These are phyloP conservation scores for Suhomyces vadensis DNA, from an alignment of 805 yeast species.

Conservation along the genomic window DNA sequence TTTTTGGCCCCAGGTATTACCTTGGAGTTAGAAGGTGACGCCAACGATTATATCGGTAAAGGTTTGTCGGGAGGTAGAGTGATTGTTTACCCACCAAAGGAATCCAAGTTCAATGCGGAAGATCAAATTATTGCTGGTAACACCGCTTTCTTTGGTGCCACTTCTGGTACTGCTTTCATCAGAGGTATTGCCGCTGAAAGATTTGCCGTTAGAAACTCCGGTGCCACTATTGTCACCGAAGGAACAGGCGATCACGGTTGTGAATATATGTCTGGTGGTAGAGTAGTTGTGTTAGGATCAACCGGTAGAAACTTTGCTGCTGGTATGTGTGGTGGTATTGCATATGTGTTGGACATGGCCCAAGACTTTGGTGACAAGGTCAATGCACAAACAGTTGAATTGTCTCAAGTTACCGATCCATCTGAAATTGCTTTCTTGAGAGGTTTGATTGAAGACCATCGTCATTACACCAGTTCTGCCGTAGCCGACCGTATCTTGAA, in stretches of 20 bases:
- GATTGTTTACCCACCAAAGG: conserved; percentile 87
- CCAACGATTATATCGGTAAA: conserved; percentile 97
- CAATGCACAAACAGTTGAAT: conserved; percentile 79
- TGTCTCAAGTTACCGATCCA: conserved; percentile 76
- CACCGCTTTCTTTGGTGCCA: conserved; percentile 97
- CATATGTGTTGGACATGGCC: conserved; percentile 92
- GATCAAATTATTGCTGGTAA: conserved; percentile 96
- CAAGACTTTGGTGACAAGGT: conserved; percentile 84
- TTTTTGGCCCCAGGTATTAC: conserved; percentile 96
- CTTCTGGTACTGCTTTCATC: conserved; percentile 90
- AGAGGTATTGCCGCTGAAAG: conserved; percentile 98
- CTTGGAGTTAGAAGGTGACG: conserved; percentile 93
- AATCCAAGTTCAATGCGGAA: conserved; percentile 83
- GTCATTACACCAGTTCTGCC: conserved; percentile 91
- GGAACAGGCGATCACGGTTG: conserved; percentile 99
- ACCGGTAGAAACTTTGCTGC: conserved; percentile 95
- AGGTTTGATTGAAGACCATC: conserved; percentile 91
- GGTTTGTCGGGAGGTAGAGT: conserved; percentile 95
- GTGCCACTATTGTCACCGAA: conserved; percentile 95
- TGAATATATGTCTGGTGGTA: conserved; percentile 99
- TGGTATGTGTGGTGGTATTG: conserved; percentile 99
- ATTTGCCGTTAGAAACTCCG: conserved; percentile 97
- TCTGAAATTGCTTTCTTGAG: conserved; percentile 91
- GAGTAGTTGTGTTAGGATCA: conserved; percentile 88
- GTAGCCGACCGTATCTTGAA: conserved; percentile 79